Conservation (phyloP, 2,329 filamentous ascomycete genomes). For the Pezizomycotina sp. region DNA sequence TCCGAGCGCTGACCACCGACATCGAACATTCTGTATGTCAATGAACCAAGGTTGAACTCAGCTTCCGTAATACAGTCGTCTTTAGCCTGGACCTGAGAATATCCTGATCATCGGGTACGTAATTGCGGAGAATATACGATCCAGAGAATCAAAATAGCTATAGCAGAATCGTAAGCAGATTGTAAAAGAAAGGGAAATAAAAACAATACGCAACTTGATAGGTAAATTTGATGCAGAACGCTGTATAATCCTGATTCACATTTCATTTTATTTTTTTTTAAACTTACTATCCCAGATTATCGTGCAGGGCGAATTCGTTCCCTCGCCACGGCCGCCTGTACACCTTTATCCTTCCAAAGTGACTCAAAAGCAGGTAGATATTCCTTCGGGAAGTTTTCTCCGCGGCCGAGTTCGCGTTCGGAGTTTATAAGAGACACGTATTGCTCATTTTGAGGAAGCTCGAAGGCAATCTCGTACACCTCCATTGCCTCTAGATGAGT, state of each 20-base stretch:
- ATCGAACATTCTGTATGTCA: conserved; percentile 95
- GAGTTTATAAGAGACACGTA: conserved; percentile 60
- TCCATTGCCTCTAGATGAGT: conserved; percentile 78
- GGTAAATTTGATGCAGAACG: neutral
- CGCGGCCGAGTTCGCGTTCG: conserved; percentile 65
- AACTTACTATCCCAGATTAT: conserved; percentile 82
- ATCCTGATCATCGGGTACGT: conserved; percentile 85
- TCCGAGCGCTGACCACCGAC: conserved; percentile 84
- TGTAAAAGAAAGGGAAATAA: too few species aligned
- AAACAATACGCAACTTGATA: neutral
- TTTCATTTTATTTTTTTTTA: neutral
- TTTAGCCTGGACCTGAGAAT: conserved; percentile 76
- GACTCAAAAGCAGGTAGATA: conserved; percentile 67
- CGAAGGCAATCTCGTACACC: conserved; percentile 63
- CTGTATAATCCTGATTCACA: neutral
- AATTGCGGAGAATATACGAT: conserved; percentile 59
- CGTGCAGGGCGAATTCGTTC: conserved; percentile 90
- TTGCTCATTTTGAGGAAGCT: conserved; percentile 63
- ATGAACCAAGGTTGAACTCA: conserved; percentile 74
- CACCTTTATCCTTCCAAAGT: conserved; percentile 69
- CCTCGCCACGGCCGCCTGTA: conserved; percentile 84
- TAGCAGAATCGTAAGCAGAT: conserved; percentile 21
- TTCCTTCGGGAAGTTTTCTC: conserved; percentile 62
- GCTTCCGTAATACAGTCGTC: conserved; percentile 92
- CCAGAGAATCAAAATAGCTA: conserved; percentile 69